Conservation (phyloP, 371 early-diverging fungal genomes). For the Batrachochytrium dendrobatidis region DNA sequence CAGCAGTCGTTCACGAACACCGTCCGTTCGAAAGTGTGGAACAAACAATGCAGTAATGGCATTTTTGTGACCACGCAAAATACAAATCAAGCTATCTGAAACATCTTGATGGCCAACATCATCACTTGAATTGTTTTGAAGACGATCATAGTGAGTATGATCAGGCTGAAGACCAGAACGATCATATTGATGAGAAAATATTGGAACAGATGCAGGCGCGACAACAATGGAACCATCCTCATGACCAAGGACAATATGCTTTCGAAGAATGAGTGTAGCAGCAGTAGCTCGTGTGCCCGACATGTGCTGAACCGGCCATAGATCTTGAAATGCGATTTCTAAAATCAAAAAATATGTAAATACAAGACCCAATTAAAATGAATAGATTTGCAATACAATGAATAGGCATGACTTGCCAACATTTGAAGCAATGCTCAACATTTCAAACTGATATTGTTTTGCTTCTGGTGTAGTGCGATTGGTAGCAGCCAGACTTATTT, state of each 20-base stretch:
- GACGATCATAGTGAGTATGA: not conserved
- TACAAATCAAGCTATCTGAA: too few species aligned
- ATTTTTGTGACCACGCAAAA: constrained; percentile 35
- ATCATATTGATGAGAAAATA: not conserved
- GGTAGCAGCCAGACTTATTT: too few species aligned
- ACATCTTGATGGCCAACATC: too few species aligned
- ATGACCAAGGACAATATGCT: not conserved
- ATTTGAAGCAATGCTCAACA: too few species aligned
- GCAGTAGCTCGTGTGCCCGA: not conserved
- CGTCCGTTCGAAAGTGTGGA: constrained; percentile 8
- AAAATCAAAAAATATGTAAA: too few species aligned
- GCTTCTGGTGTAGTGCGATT: too few species aligned
- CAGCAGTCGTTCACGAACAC: constrained; percentile 20
- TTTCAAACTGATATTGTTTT: too few species aligned
- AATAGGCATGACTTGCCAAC: too few species aligned
- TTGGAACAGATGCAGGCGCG: not conserved
- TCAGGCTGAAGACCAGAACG: not conserved
- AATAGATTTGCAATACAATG: too few species aligned
- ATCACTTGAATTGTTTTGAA: too few species aligned
- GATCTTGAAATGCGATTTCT: not conserved
- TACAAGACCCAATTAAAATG: too few species aligned
- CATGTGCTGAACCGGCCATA: not conserved
- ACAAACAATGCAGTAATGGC: constrained; percentile 23
- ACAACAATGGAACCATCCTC: not conserved
- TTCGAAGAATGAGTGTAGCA: not conserved